Evolutionary conservation across 345 rosid genomes (phyloP).

Genomic region (Aquilaria yunnanensis): DNA sequence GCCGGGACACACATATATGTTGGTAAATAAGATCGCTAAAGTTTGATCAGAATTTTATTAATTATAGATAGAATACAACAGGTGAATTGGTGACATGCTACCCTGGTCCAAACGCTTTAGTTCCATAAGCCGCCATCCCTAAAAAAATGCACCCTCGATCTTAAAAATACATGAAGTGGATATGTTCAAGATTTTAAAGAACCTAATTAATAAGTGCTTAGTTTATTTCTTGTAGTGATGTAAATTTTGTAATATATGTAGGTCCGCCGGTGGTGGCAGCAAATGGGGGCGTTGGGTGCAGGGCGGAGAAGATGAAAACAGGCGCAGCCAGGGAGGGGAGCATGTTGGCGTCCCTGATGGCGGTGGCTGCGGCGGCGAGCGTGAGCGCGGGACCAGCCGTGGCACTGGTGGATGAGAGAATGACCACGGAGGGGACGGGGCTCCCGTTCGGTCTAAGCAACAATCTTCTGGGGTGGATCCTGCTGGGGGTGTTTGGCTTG

Average conservation of each 20-base stretch:
- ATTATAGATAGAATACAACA: too few relatives aligned
- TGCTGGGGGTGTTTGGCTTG: slow-evolving; percentile 51
- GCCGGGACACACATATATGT: too few relatives aligned
- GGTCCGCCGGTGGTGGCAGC: slow-evolving; percentile 33
- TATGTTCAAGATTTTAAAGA: not conserved
- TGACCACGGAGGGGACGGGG: slow-evolving; percentile 62
- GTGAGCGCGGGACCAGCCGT: slow-evolving; percentile 30
- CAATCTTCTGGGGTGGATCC: slow-evolving; percentile 64
- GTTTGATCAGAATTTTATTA: too few relatives aligned
- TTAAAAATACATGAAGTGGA: not conserved
- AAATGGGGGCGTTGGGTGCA: slow-evolving; percentile 21
- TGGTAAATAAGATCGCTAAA: too few relatives aligned
- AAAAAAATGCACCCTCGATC: not conserved
- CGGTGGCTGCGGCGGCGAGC: slow-evolving; percentile 31
- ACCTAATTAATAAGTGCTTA: not conserved
- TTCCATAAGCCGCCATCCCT: not conserved
- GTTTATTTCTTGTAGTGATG: too few relatives aligned
- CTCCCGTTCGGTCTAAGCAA: slow-evolving; percentile 69
- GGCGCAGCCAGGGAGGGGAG: not conserved
- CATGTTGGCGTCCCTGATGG: slow-evolving; percentile 25
- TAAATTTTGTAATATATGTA: not conserved
- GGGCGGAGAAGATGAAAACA: slow-evolving; percentile 20
- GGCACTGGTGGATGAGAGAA: slow-evolving; percentile 65
- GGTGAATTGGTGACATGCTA: too few relatives aligned
- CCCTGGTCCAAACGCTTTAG: too few relatives aligned